phyloP scores from a whole-genome alignment of 2,329 filamentous ascomycete species.

The Westerdykella sp. region DNA sequence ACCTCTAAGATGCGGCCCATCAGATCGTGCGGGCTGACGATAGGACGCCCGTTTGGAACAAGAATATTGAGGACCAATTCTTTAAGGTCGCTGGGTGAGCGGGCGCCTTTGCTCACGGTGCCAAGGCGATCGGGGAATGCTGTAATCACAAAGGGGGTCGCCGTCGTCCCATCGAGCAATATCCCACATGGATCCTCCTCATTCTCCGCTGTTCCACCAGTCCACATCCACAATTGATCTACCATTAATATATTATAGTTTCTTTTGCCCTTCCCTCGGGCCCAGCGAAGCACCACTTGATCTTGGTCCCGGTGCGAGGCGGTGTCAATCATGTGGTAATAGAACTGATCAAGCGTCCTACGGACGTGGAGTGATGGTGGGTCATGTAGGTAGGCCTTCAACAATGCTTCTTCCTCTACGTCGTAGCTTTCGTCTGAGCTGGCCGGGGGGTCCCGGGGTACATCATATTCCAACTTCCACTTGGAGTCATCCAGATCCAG shows the following conservation, averaged over 20 bases:
- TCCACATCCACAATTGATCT: slow-evolving; percentile 63
- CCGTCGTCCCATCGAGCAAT: no score
- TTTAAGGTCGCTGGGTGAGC: no score
- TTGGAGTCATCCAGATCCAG: neutral
- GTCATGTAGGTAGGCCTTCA: slow-evolving; percentile 6
- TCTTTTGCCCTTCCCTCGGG: slow-evolving; percentile 23
- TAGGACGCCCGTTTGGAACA: no score
- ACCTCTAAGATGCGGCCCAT: no score
- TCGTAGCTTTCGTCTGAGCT: neutral
- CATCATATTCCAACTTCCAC: neutral
- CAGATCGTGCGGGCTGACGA: no score
- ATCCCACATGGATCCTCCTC: no score
- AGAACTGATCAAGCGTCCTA: slow-evolving; percentile 60
- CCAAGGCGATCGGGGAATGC: no score
- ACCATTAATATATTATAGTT: slow-evolving; percentile 62
- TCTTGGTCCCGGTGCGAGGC: slow-evolving; percentile 51
- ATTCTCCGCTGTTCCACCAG: slow-evolving; percentile 17
- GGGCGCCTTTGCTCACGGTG: no score
- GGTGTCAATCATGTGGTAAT: slow-evolving; percentile 60
- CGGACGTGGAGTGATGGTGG: slow-evolving; percentile 48
- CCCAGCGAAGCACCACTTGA: slow-evolving; percentile 59
- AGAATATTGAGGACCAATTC: no score
- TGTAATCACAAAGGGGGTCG: no score
- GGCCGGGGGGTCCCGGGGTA: no score
- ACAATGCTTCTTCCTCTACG: slow-evolving; percentile 7